Percentiles rank a stretch among this genome's conserved stretches.
These are phyloP conservation scores for Cercospora canescens DNA, from an alignment of 2,329 filamentous ascomycete genomes.

Conservation along the genomic window DNA sequence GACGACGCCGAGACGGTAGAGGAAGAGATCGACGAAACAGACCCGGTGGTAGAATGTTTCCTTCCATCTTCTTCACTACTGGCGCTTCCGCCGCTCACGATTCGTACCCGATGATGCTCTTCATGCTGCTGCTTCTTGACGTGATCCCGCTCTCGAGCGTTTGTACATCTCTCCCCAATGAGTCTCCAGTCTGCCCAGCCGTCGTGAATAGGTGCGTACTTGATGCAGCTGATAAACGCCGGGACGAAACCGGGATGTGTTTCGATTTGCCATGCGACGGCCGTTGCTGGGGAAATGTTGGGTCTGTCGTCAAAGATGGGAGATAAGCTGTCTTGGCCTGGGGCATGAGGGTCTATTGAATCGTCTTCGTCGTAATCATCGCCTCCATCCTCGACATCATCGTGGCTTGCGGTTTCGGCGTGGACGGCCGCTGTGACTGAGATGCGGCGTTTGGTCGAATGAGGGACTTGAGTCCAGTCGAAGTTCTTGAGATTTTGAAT, in stretches of 20 bases:
- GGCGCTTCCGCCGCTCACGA: slow-evolving; percentile 31
- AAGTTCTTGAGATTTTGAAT: slow-evolving; percentile 7
- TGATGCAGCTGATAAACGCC: slow-evolving; percentile 70
- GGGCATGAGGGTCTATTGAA: slow-evolving; percentile 21
- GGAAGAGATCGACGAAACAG: not conserved
- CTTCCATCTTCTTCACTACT: not conserved
- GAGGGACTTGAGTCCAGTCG: slow-evolving; percentile 10
- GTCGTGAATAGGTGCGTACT: slow-evolving; percentile 67
- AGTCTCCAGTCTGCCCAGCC: slow-evolving; percentile 63
- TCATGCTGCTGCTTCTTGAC: not conserved
- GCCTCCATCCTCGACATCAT: not conserved
- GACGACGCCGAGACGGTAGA: not conserved
- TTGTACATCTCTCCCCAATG: slow-evolving; percentile 53
- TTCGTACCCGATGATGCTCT: not conserved
- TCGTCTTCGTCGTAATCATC: slow-evolving; percentile 17
- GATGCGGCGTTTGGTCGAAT: slow-evolving; percentile 3
- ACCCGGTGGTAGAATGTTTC: slow-evolving; percentile 3
- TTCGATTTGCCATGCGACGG: slow-evolving; percentile 69
- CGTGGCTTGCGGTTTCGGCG: not conserved
- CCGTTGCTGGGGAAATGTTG: slow-evolving; percentile 58
- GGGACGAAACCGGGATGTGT: slow-evolving; percentile 67
- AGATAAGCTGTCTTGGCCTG: slow-evolving; percentile 24
- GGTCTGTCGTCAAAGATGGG: slow-evolving; percentile 54
- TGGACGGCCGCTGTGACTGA: slow-evolving; percentile 5
- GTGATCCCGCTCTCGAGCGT: slow-evolving; percentile 18